Conservation (phyloP, 176 grass and related monocot species). For the Calamus simplicifolius region DNA sequence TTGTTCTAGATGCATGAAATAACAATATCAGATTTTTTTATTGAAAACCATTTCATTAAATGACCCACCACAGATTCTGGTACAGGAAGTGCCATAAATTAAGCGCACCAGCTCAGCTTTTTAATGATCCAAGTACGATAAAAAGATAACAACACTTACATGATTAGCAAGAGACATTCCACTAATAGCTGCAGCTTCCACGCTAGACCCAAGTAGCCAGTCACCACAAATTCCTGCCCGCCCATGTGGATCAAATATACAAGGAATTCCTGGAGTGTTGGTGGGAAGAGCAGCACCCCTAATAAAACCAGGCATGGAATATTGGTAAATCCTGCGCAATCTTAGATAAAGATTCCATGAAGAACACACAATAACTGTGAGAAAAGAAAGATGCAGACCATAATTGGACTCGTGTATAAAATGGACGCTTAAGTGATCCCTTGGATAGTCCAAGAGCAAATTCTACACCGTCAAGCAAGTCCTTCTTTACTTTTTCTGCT, state of each 20-base stretch:
- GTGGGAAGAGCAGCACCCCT: conserved; percentile 88
- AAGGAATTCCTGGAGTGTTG: conserved; percentile 64
- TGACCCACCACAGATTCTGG: too few relatives aligned
- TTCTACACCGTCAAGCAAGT: conserved; percentile 82
- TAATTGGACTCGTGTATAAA: conserved; percentile 86
- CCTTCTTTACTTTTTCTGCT: conserved; percentile 76
- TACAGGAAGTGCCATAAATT: too few relatives aligned
- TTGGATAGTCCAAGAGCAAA: conserved; percentile 59
- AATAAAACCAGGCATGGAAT: conserved; percentile 16
- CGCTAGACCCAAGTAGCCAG: conserved; percentile 81
- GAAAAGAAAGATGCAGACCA: conserved; percentile 39
- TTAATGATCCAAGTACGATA: too few relatives aligned
- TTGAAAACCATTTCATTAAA: too few relatives aligned
- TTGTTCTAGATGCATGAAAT: too few relatives aligned
- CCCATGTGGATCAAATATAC: conserved; percentile 80
- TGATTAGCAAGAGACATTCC: conserved; percentile 82
- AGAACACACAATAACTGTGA: too few relatives aligned
- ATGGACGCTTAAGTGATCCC: conserved; percentile 68
- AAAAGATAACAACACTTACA: conserved; percentile 25
- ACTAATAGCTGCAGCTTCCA: conserved; percentile 72
- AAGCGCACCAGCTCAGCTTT: too few relatives aligned
- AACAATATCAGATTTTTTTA: too few relatives aligned
- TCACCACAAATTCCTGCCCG: conserved; percentile 97
- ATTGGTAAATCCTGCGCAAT: too few relatives aligned
- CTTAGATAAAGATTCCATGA: too few relatives aligned